Percentiles rank a stretch among this genome's conserved stretches.
Evolutionary conservation across 257 asterid species (phyloP).

Genomic region (Forsythia viridissima): DNA sequence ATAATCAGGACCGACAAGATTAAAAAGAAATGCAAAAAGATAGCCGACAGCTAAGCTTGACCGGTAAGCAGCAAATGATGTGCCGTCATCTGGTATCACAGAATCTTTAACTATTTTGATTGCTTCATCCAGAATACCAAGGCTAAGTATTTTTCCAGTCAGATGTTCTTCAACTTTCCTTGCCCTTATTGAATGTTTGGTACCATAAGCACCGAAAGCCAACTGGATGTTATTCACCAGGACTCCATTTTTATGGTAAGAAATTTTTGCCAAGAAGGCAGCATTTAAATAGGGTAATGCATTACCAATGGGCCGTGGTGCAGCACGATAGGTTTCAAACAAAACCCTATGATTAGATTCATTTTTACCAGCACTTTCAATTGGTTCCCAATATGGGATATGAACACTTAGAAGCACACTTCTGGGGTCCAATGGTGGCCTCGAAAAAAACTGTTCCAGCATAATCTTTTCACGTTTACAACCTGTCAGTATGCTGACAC

Average conservation of each 20-base stretch:
- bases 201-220: constrained; percentile 65
- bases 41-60: constrained; percentile 56
- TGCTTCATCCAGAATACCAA: constrained; percentile 43
- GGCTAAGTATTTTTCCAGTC: constrained; percentile 36
- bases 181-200: constrained; percentile 52
- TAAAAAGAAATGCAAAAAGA: constrained; percentile 54
- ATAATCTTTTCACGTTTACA: constrained; percentile 36
- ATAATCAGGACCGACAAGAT: constrained; percentile 23
- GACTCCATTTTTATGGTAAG: constrained; percentile 30
- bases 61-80: constrained; percentile 49
- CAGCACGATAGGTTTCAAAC: constrained; percentile 62
- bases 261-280: constrained; percentile 58
- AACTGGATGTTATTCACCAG: constrained; percentile 35
- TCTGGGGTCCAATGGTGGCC: constrained; percentile 49
- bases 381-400: constrained; percentile 45
- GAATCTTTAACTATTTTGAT: constrained; percentile 45
- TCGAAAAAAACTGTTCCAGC: constrained; percentile 49
- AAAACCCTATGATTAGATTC: constrained; percentile 31
- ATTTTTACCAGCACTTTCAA: constrained; percentile 4
- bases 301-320: constrained; percentile 73
- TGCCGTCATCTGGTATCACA: constrained; percentile 55
- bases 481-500: constrained; percentile 42
- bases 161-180: constrained; percentile 53
- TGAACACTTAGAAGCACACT: constrained; percentile 54
- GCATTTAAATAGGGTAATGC: constrained; percentile 71